Conservation (phyloP, 2,329 filamentous ascomycete genomes). For the Colletotrichum tofieldiae region DNA sequence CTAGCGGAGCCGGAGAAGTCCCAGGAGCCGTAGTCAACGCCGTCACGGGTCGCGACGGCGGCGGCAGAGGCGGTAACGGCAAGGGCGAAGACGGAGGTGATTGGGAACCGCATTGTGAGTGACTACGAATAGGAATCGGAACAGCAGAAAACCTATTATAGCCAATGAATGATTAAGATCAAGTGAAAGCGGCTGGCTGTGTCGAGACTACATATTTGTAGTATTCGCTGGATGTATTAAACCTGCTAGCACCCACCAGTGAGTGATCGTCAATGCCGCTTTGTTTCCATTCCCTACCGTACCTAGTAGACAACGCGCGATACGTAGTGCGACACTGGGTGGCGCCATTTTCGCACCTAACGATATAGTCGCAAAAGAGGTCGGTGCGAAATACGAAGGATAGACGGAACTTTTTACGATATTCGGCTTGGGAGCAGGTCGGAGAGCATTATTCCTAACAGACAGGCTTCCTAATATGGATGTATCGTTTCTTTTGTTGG, state of each 20-base stretch:
- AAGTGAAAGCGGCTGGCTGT: too few relatives aligned
- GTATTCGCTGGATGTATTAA: not conserved
- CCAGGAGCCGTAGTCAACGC: conserved; percentile 27
- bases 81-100: not conserved
- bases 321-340: not conserved
- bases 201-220: not conserved
- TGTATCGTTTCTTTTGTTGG: not conserved
- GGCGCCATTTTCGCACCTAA: not conserved
- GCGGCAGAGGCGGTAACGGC: not conserved
- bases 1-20: conserved; percentile 22
- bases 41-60: not conserved
- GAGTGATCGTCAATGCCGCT: conserved; percentile 2
- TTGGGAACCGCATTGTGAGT: not conserved
- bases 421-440: not conserved
- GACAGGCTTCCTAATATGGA: not conserved
- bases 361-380: not conserved
- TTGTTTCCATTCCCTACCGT: not conserved
- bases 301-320: not conserved
- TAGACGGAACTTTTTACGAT: not conserved
- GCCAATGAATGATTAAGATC: not conserved
- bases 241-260: not conserved
- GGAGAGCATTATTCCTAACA: not conserved
- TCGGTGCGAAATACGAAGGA: conserved; percentile 19
- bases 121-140: not conserved
- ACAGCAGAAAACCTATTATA: too few relatives aligned